Evolutionary conservation across 1,284 basidiomycete species (phyloP).

Genomic region (Hypsizygus ulmarius): DNA sequence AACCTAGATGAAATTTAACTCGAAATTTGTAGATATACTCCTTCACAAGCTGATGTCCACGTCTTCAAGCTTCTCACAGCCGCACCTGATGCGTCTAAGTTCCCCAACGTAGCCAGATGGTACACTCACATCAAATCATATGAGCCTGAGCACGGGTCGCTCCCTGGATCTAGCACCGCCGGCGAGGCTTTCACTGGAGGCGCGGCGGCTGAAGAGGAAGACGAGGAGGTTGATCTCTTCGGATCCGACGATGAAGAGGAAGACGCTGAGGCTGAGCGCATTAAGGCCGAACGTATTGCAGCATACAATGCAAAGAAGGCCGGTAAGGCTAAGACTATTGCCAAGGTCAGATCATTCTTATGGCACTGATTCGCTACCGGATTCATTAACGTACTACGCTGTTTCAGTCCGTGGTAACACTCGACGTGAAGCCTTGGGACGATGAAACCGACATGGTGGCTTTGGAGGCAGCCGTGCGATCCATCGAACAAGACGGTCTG

Average conservation of each 20-base stretch:
- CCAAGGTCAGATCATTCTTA: constrained; percentile 63
- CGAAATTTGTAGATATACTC: constrained; percentile 71
- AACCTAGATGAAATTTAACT: background rate
- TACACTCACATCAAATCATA: constrained; percentile 93
- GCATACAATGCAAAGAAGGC: constrained; percentile 95
- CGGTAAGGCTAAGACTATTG: constrained; percentile 82
- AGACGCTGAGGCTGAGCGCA: constrained; percentile 88
- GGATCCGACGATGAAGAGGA: constrained; percentile 89
- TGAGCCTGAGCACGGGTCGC: constrained; percentile 70
- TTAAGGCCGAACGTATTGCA: constrained; percentile 96
- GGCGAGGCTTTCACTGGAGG: constrained; percentile 69
- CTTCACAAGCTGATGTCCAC: constrained; percentile 95
- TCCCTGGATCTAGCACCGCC: constrained; percentile 84
- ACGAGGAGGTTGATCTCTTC: constrained; percentile 95
- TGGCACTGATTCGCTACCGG: background rate
- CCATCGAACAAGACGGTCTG: constrained; percentile 88
- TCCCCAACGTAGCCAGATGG: constrained; percentile 89
- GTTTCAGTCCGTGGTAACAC: constrained; percentile 85
- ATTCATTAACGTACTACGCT: constrained; percentile 9
- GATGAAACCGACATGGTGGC: constrained; percentile 96
- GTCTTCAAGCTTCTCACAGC: constrained; percentile 81
- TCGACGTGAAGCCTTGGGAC: constrained; percentile 99
- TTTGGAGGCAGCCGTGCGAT: constrained; percentile 83
- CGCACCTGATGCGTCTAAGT: constrained; percentile 62
- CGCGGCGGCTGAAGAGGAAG: constrained; percentile 60